These are phyloP conservation scores for Hsuehochloa calcarea DNA, from an alignment of 176 grass and related monocot species.

Conservation along the genomic window DNA sequence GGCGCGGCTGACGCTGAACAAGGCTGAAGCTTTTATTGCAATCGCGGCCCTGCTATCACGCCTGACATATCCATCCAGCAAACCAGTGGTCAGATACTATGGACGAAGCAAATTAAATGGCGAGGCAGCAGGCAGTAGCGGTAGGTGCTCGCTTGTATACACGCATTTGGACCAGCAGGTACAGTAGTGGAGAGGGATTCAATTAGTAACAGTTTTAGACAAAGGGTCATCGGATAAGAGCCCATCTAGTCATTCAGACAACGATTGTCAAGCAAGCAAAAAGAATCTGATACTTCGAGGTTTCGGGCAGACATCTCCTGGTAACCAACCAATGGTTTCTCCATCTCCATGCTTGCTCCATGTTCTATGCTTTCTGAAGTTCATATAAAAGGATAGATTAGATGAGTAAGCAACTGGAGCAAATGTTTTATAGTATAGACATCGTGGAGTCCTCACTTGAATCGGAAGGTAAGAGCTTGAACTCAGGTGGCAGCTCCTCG, in stretches of 20 bases:
- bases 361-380: slow-evolving; percentile 26
- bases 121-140: background rate
- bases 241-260: background rate
- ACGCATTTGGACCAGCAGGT: slow-evolving; percentile 6
- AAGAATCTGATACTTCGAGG: background rate
- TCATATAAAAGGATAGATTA: background rate
- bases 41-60: background rate
- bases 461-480: slow-evolving; percentile 92
- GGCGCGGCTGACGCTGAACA: background rate
- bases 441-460: slow-evolving; percentile 46
- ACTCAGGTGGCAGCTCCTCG: slow-evolving; percentile 58
- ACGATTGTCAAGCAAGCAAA: background rate
- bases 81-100: slow-evolving; percentile 1
- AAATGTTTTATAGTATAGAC: background rate
- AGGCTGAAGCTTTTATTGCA: slow-evolving; percentile 7
- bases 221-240: background rate
- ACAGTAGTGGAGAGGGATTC: background rate
- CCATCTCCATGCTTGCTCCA: background rate
- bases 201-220: background rate
- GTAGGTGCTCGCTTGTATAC: background rate
- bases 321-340: background rate
- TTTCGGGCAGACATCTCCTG: background rate
- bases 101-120: slow-evolving; percentile 10
- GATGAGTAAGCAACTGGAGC: background rate
- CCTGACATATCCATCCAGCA: slow-evolving; percentile 9